These are phyloP conservation scores for Pseudotsuga menziesii DNA, from an alignment of 75 land plant genomes.

Conservation along the genomic window DNA sequence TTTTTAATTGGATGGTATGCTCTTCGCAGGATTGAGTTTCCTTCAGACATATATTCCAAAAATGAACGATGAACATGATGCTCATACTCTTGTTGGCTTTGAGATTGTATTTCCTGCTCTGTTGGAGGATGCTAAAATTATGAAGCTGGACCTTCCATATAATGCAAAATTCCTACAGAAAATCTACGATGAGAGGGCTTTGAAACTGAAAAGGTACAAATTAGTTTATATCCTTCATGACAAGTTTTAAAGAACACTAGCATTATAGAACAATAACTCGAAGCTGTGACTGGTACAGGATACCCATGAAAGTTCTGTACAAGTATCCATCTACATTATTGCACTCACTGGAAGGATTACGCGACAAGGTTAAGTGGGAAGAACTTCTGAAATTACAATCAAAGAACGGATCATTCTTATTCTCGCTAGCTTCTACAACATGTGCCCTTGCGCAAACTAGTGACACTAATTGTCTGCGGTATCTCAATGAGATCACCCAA, in stretches of 20 bases:
- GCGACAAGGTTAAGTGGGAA: slow-evolving; percentile 64
- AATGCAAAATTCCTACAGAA: slow-evolving; percentile 46
- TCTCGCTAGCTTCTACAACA: slow-evolving; percentile 96
- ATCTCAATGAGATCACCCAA: slow-evolving; percentile 38
- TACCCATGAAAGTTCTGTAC: slow-evolving; percentile 76
- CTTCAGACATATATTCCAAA: slow-evolving; percentile 41
- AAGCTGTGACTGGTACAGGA: slow-evolving; percentile 30
- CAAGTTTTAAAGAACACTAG: not conserved
- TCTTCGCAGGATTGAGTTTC: slow-evolving; percentile 49
- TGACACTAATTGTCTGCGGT: slow-evolving; percentile 62
- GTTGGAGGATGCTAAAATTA: slow-evolving; percentile 50
- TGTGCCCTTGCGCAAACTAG: slow-evolving; percentile 78
- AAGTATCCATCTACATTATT: slow-evolving; percentile 73
- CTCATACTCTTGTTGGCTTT: slow-evolving; percentile 91
- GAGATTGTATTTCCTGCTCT: slow-evolving; percentile 91
- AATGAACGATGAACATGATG: slow-evolving; percentile 52
- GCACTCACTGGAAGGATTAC: slow-evolving; percentile 88
- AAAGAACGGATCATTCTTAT: slow-evolving; percentile 79
- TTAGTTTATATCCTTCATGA: not conserved
- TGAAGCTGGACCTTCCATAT: slow-evolving; percentile 62
- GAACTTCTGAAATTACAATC: slow-evolving; percentile 72
- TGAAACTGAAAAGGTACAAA: slow-evolving; percentile 69
- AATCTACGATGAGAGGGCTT: slow-evolving; percentile 41
- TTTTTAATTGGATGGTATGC: not conserved
- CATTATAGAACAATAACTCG: not conserved